phyloP scores from a whole-genome alignment of 1,284 basidiomycete species.

The Grifola frondosa region DNA sequence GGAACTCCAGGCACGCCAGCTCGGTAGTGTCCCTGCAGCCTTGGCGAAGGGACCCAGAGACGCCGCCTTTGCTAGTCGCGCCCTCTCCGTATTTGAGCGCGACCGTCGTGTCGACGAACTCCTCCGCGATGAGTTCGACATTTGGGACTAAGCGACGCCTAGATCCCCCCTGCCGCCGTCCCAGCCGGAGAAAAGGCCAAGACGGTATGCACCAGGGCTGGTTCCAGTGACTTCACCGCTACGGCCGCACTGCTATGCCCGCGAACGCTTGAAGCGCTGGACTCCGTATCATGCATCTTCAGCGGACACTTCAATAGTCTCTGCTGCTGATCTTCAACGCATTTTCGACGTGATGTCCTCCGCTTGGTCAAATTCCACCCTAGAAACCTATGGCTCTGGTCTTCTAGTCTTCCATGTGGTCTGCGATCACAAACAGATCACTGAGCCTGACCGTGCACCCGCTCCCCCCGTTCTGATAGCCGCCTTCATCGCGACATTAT shows the following conservation, averaged over 20 bases:
- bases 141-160: too few relatives aligned
- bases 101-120: too few relatives aligned
- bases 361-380: slow-evolving; percentile 22
- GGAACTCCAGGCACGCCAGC: not conserved
- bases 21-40: not conserved
- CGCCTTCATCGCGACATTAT: slow-evolving; percentile 16
- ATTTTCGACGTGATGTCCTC: slow-evolving; percentile 15
- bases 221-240: slow-evolving; percentile 6
- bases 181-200: not conserved
- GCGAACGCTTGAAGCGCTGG: slow-evolving; percentile 24
- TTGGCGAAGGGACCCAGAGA: not conserved
- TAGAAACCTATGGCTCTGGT: slow-evolving; percentile 27
- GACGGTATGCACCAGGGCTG: not conserved
- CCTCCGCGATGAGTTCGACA: too few relatives aligned
- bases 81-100: too few relatives aligned
- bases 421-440: slow-evolving; percentile 25
- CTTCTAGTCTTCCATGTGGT: slow-evolving; percentile 32
- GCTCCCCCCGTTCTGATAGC: slow-evolving; percentile 7
- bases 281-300: too few relatives aligned
- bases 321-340: slow-evolving; percentile 12
- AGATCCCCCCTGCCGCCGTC: too few relatives aligned
- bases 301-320: too few relatives aligned
- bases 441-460: slow-evolving; percentile 21
- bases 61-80: not conserved
- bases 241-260: slow-evolving; percentile 20